Percentiles rank a stretch among this genome's conserved stretches.
Evolutionary conservation across 2,329 filamentous ascomycete species (phyloP).

Genomic region (Pseudogymnoascus sp.): DNA sequence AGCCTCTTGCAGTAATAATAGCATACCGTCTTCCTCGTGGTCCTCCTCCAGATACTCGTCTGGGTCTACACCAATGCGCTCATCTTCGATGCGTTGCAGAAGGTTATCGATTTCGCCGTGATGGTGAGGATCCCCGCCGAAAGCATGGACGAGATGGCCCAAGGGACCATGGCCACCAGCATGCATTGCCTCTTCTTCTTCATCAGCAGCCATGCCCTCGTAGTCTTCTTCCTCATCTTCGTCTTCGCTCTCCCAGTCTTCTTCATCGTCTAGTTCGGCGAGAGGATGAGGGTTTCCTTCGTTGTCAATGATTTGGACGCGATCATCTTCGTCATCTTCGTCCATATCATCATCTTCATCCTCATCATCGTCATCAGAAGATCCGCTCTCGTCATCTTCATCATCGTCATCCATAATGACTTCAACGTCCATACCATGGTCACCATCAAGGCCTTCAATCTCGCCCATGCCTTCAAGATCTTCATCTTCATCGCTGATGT

Average conservation of each 20-base stretch:
- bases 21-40: conserved; percentile 52
- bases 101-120: conserved; percentile 32
- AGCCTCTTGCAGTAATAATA: background rate
- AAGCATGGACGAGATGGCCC: conserved; percentile 48
- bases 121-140: conserved; percentile 29
- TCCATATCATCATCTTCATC: conserved; percentile 56
- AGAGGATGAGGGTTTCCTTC: conserved; percentile 43
- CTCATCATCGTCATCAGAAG: conserved; percentile 45
- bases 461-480: conserved; percentile 78
- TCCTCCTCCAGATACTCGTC: conserved; percentile 47
- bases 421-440: conserved; percentile 53
- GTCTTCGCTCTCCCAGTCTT: conserved; percentile 56
- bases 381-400: conserved; percentile 38
- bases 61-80: conserved; percentile 43
- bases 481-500: conserved; percentile 81
- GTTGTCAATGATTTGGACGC: conserved; percentile 55
- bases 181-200: conserved; percentile 44
- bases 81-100: conserved; percentile 34
- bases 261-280: conserved; percentile 51
- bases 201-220: conserved; percentile 40
- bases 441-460: conserved; percentile 65
- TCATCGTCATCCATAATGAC: conserved; percentile 77
- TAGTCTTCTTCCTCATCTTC: conserved; percentile 46
- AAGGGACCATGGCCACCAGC: conserved; percentile 35
- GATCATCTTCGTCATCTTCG: conserved; percentile 46